A percentile compares a stretch with the other conserved stretches of the same genome.
Conservation (phyloP, 306 rosid genomes). For the Boehmeria nivea region DNA sequence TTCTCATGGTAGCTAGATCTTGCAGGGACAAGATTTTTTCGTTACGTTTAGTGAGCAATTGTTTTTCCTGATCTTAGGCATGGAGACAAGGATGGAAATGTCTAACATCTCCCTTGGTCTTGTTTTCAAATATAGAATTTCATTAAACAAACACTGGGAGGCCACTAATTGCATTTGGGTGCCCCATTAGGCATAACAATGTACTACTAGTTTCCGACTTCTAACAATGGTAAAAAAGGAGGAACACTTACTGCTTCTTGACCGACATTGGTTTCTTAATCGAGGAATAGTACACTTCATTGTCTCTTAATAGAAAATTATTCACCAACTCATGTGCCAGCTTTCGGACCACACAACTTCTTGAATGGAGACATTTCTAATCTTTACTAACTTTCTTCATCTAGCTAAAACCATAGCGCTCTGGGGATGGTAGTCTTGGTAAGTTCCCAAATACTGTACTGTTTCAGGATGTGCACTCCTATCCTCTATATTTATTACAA, state of each 20-base stretch:
- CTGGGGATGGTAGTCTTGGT: neutral
- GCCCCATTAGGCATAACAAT: neutral
- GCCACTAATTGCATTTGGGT: neutral
- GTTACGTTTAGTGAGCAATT: too few species aligned
- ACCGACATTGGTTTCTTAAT: neutral
- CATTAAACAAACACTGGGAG: neutral
- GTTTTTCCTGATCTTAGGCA: too few species aligned
- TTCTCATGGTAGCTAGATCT: too few species aligned
- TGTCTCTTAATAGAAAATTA: neutral
- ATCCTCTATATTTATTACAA: neutral
- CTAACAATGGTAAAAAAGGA: neutral
- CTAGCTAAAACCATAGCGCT: neutral
- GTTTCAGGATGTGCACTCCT: too few species aligned
- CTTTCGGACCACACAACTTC: too few species aligned
- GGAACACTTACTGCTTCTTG: neutral
- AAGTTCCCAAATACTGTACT: neutral
- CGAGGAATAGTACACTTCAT: neutral
- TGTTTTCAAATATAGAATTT: neutral
- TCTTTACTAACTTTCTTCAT: neutral
- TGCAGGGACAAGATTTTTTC: too few species aligned
- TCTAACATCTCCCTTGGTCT: neutral
- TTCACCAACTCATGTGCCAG: neutral
- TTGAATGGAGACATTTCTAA: neutral
- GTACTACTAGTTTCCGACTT: neutral
- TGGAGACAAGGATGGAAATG: too few species aligned